Base-by-base conservation (phyloP, 2,329 filamentous ascomycete species). In the Setomelanomma holmii region DNA sequence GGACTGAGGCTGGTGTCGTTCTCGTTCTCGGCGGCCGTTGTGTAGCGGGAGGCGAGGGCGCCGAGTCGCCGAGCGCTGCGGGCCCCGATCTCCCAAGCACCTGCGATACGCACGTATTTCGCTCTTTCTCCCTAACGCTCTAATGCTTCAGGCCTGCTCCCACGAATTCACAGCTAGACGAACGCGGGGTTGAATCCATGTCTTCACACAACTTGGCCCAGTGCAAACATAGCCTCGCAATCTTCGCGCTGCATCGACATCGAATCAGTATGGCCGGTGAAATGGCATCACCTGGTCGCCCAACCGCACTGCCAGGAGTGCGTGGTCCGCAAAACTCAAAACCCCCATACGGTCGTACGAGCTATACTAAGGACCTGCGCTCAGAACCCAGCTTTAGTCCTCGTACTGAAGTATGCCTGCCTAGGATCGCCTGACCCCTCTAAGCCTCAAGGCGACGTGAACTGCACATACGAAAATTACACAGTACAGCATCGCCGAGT, bases 401-500 rank as follows among this genome's bases (percentile, higher is more conserved):
- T n/a, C 11, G 34, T 36, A 17, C 34, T 20, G 36, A 45, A 39
- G 20, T 39, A 20, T 39, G 47, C 47, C 47, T 44, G 20, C 34
- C 22, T 3, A 45, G 38, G 17, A 21, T 34, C 36, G 35, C 42
- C 38, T 52, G 51, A 45, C 33, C 16, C 19, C n/a, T 40, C 55
- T 30, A 51, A 60, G 54, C 55, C 60, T 40, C 54, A 60, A 40
- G 35, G 42, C 52, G 41, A 60, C 58, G 53, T 56, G 46, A 40
- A 53, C 43, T 36, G 42, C 23, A 45, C 30, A 43, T 42, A 30
- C 38, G 24, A 47, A 47, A 45, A 33, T 36, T 36, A 36, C 34
- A 17, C 34, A 40, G 39, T 41, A 50, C 27, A 41, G 24, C 24
- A 23, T 17, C 47, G 50, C 52, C 47, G 44, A 58, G 46, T 38